phyloP scores from a whole-genome alignment of 2,329 filamentous ascomycete species.

The Hypocreales sp. region DNA sequence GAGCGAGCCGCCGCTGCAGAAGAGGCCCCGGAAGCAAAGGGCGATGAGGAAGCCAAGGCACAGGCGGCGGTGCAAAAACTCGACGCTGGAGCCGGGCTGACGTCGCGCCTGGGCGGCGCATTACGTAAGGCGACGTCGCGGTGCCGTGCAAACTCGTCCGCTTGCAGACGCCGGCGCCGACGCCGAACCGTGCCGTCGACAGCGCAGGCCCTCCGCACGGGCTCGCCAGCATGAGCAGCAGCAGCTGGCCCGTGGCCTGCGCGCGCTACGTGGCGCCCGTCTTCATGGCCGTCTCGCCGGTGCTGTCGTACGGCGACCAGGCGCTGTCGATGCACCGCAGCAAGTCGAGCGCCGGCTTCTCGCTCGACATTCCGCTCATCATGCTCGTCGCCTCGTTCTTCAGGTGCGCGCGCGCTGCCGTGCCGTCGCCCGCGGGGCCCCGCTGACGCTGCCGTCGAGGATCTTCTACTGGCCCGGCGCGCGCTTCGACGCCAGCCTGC shows the following conservation, averaged over 20 bases:
- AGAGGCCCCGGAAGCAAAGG: background rate
- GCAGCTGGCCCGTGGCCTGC: constrained; percentile 27
- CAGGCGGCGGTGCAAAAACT: background rate
- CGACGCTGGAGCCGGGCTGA: background rate
- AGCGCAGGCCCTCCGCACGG: background rate
- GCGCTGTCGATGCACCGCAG: constrained; percentile 47
- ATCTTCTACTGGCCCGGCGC: constrained; percentile 58
- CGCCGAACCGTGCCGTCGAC: too few relatives aligned
- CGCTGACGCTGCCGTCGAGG: constrained; percentile 21
- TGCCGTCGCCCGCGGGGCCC: too few relatives aligned
- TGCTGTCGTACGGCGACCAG: constrained; percentile 52
- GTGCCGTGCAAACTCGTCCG: too few relatives aligned
- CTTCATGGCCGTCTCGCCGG: constrained; percentile 47
- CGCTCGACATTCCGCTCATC: constrained; percentile 55
- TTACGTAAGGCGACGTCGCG: background rate
- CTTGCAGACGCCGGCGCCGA: too few relatives aligned
- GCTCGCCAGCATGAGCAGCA: constrained; percentile 1
- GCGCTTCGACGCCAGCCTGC: constrained; percentile 45
- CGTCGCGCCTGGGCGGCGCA: too few relatives aligned
- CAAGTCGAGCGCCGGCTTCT: constrained; percentile 52
- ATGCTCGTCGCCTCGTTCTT: constrained; percentile 56
- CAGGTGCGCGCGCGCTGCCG: constrained; percentile 28
- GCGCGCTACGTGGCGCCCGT: constrained; percentile 44
- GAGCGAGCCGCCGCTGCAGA: background rate
- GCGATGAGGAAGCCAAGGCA: background rate